Percentiles rank a stretch among this genome's conserved stretches.
Conservation (phyloP, 176 grass and related monocot species). For the Metroxylon sagu region DNA sequence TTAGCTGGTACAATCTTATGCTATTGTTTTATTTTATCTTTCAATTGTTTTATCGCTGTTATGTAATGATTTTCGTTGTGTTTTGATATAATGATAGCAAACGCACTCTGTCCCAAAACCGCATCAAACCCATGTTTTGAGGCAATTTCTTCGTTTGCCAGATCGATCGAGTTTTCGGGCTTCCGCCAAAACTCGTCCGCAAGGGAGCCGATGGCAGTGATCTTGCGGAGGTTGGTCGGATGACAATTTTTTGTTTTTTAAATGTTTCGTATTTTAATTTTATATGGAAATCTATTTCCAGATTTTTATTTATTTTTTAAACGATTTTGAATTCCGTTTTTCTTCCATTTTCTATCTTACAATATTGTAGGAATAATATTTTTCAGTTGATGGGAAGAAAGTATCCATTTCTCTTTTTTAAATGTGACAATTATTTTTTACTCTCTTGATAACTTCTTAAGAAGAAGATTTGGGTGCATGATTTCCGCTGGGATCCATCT, state of each 20-base stretch:
- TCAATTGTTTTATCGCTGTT: neutral
- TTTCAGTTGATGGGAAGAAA: too few species aligned
- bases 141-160: slow-evolving; percentile 92
- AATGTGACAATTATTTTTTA: too few species aligned
- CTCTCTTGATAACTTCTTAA: too few species aligned
- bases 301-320: too few species aligned
- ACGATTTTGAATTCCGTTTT: too few species aligned
- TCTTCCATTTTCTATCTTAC: too few species aligned
- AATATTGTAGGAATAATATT: too few species aligned
- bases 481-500: too few species aligned
- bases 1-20: slow-evolving; percentile 18
- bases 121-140: slow-evolving; percentile 28
- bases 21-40: too few species aligned
- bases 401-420: too few species aligned
- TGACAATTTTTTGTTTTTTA: neutral
- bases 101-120: slow-evolving; percentile 75
- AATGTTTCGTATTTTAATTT: neutral
- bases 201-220: slow-evolving; percentile 18
- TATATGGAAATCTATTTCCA: neutral
- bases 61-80: neutral
- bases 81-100: slow-evolving; percentile 25
- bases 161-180: slow-evolving; percentile 3
- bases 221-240: slow-evolving; percentile 28
- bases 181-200: neutral
- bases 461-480: too few species aligned